Evolutionary conservation across 2,329 filamentous ascomycete genomes (phyloP), one percentile per base, ranked within the genome.

Genomic region (Xylaria sp.): DNA sequence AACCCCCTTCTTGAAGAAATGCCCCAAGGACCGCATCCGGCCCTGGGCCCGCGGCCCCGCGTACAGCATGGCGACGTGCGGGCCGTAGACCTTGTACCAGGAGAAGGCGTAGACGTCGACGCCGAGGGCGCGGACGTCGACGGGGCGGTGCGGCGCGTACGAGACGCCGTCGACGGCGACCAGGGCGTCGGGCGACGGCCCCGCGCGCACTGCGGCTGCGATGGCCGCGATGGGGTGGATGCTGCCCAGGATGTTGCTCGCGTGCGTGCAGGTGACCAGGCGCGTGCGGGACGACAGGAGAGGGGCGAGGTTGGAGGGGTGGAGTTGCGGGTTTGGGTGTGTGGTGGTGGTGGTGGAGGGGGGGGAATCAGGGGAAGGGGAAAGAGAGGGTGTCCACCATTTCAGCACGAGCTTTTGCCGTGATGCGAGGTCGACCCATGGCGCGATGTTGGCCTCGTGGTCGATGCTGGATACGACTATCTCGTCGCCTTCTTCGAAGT

Each of bases 61-160:
- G 75, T 93, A 95, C 1, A 95, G 81, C 70, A 90, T 86, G 0
- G 91, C 85, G 1, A 94, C 84, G 72, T 94, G 92, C 0, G 92
- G 92, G 0, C 92, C 92, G 75, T 92, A 94, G 1, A 94, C 88
- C 78, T 95, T 95, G 80, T 94, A 94, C 92, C 92, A 94, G 0
- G 86, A 90, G 76, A 94, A 93, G n/a, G 85, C 81, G 78, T 94
- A 95, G 72, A 94, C 90, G 76, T 95, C 92, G 0, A 91, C 90
- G 0, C 86, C 91, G 0, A 93, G 82, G 0, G 81, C 87, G 70
- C 87, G 84, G 4, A 94, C 90, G 76, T 95, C 90, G 11, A 95
- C 80, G 7, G 82, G 82, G 4, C 91, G 84, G 77, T 95, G 92
- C 0, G 92, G 92, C 0, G 92, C 92, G 74, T 89, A 93, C 3